Evolutionary conservation across 495 filamentous ascomycete genomes (phyloP).

Genomic region (Glarea lozoyensis): DNA sequence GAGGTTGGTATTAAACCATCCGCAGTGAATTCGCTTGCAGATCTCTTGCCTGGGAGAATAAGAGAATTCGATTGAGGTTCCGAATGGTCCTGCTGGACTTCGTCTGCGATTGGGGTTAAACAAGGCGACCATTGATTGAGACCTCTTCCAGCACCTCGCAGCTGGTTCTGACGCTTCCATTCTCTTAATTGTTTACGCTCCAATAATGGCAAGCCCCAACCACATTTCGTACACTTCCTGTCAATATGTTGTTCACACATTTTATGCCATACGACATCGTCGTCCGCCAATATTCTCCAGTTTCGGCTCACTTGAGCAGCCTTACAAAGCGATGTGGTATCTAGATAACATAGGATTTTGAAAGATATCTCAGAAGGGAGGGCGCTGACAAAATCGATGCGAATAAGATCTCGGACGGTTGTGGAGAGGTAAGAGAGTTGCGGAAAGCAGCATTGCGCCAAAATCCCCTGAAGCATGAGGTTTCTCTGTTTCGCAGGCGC

Average conservation of each 20-base stretch:
- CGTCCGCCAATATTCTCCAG: constrained; percentile 84
- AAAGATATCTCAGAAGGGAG: constrained; percentile 85
- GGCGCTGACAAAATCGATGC: constrained; percentile 88
- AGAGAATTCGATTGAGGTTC: neutral
- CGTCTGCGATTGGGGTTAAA: constrained; percentile 37
- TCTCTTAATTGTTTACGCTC: constrained; percentile 82
- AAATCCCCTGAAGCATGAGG: constrained; percentile 89
- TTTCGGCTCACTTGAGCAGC: constrained; percentile 87
- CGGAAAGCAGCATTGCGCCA: constrained; percentile 93
- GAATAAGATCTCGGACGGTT: constrained; percentile 81
- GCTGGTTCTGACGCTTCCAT: constrained; percentile 73
- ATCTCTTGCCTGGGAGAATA: constrained; percentile 10
- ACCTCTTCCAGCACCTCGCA: constrained; percentile 47
- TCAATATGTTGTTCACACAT: constrained; percentile 99
- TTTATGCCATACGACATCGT: constrained; percentile 95
- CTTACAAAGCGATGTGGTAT: constrained; percentile 94
- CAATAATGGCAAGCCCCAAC: constrained; percentile 85
- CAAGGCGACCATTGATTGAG: constrained; percentile 45
- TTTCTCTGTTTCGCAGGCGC: constrained; percentile 88
- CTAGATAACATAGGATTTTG: constrained; percentile 86
- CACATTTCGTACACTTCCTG: constrained; percentile 92
- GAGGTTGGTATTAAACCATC: constrained; percentile 6
- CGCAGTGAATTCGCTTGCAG: constrained; percentile 7
- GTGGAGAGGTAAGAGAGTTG: constrained; percentile 88
- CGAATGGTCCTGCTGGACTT: constrained; percentile 2